Percentiles rank a stretch among this genome's conserved stretches.
phyloP scores from a whole-genome alignment of 352 stramenopile species.

The Globisporangium orthogonon region DNA sequence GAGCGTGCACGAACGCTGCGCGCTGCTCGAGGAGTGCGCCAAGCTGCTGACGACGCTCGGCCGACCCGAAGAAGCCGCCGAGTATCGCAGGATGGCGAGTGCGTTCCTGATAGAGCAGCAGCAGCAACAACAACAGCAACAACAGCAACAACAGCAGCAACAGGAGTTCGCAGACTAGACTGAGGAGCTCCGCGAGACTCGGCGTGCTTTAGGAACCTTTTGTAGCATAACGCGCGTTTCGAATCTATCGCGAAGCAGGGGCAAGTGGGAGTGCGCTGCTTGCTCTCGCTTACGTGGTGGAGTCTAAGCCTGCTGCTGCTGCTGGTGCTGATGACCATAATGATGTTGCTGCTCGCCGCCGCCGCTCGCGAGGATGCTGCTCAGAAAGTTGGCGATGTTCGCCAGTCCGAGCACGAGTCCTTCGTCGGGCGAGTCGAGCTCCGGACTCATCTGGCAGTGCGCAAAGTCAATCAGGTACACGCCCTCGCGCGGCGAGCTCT shows the following conservation, averaged over 20 bases:
- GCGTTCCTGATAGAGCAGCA: constrained; percentile 25
- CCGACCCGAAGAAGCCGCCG: constrained; percentile 52
- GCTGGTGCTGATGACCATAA: not conserved
- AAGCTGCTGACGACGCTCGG: constrained; percentile 64
- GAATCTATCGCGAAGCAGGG: not conserved
- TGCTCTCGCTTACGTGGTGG: not conserved
- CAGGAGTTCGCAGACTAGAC: constrained; percentile 1
- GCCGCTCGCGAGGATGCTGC: constrained; percentile 21
- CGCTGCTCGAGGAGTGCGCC: constrained; percentile 55
- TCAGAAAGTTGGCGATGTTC: constrained; percentile 50
- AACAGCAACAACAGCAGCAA: not conserved
- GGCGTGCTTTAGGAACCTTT: not conserved
- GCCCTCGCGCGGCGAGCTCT: constrained; percentile 21
- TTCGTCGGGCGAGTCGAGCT: constrained; percentile 44
- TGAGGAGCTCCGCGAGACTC: not conserved
- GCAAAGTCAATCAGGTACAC: constrained; percentile 77
- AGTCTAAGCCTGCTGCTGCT: not conserved
- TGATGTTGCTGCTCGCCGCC: not conserved
- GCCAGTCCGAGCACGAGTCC: constrained; percentile 56
- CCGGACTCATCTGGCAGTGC: constrained; percentile 62
- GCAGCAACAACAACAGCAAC: not conserved
- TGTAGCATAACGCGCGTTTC: not conserved
- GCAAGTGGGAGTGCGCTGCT: not conserved
- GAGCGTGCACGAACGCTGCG: constrained; percentile 30
- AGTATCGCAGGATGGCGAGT: constrained; percentile 56